phyloP scores from a whole-genome alignment of 306 rosid species.

The Lathyrus oleraceus region DNA sequence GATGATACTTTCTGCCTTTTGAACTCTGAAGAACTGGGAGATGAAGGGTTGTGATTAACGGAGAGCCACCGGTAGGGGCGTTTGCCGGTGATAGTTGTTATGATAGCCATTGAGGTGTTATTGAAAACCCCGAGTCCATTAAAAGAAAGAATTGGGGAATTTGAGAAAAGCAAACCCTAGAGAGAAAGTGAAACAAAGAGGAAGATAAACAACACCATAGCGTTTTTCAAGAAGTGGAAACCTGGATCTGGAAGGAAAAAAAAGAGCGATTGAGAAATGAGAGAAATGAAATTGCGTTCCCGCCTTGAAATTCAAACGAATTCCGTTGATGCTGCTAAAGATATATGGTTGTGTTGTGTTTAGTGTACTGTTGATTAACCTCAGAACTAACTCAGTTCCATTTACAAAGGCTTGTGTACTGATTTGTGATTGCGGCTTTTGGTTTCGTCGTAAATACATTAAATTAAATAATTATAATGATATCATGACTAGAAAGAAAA shows the following conservation, averaged over 20 bases:
- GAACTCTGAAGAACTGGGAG: conserved; percentile 14
- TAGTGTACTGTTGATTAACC: no score
- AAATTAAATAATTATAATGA: no score
- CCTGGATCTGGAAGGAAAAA: background rate
- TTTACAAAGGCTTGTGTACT: no score
- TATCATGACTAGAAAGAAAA: no score
- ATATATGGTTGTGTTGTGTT: no score
- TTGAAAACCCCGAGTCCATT: conserved; percentile 27
- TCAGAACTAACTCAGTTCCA: no score
- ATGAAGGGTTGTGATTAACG: conserved; percentile 38
- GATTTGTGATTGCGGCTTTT: no score
- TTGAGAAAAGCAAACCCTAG: conserved; percentile 34
- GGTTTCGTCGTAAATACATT: no score
- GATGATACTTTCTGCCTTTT: conserved; percentile 50
- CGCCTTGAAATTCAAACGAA: background rate
- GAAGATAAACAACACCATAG: background rate
- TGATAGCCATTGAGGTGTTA: conserved; percentile 60
- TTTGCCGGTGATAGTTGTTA: conserved; percentile 62
- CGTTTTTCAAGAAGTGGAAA: background rate
- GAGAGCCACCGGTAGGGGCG: conserved; percentile 56
- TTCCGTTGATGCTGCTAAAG: background rate
- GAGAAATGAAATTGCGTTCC: background rate
- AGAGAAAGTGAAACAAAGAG: no score
- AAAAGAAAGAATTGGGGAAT: conserved; percentile 22
- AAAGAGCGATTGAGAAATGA: background rate